phyloP scores from a whole-genome alignment of 495 filamentous ascomycete species.

The Podospora conica region DNA sequence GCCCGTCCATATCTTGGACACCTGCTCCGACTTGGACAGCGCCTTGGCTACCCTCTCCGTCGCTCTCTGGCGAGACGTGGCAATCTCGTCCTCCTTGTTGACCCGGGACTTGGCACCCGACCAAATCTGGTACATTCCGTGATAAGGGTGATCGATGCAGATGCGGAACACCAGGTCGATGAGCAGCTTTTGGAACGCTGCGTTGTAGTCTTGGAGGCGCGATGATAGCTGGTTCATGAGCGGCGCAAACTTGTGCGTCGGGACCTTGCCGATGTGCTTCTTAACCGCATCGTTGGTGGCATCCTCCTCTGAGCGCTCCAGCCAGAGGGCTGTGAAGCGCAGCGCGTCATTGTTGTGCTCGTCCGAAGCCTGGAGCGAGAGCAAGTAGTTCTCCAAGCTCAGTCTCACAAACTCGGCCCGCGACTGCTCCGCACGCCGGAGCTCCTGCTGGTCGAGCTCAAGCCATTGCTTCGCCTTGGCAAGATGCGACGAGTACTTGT shows the following conservation, averaged over 20 bases:
- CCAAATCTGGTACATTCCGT: constrained; percentile 94
- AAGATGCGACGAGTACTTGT: constrained; percentile 35
- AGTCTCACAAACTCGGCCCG: constrained; percentile 76
- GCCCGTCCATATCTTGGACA: constrained; percentile 52
- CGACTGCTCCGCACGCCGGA: constrained; percentile 64
- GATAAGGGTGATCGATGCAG: constrained; percentile 87
- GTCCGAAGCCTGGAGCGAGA: constrained; percentile 75
- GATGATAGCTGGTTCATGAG: constrained; percentile 96
- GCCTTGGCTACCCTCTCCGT: constrained; percentile 58
- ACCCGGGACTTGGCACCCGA: constrained; percentile 62
- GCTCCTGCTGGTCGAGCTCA: constrained; percentile 79
- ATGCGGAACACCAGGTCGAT: constrained; percentile 67
- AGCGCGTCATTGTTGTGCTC: constrained; percentile 82
- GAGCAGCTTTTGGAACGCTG: constrained; percentile 68
- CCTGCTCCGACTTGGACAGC: constrained; percentile 43
- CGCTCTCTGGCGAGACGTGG: constrained; percentile 63
- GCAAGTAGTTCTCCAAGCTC: constrained; percentile 92
- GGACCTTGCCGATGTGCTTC: constrained; percentile 62
- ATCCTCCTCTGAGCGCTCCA: constrained; percentile 67
- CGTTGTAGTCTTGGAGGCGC: constrained; percentile 64
- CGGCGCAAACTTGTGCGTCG: constrained; percentile 84
- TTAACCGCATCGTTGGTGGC: constrained; percentile 72
- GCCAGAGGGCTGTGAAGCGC: constrained; percentile 92
- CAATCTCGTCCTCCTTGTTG: constrained; percentile 62
- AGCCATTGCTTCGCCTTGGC: constrained; percentile 80